Evolutionary conservation across 2,329 filamentous ascomycete genomes (phyloP).

Genomic region (Aspergillus costaricaensis): DNA sequence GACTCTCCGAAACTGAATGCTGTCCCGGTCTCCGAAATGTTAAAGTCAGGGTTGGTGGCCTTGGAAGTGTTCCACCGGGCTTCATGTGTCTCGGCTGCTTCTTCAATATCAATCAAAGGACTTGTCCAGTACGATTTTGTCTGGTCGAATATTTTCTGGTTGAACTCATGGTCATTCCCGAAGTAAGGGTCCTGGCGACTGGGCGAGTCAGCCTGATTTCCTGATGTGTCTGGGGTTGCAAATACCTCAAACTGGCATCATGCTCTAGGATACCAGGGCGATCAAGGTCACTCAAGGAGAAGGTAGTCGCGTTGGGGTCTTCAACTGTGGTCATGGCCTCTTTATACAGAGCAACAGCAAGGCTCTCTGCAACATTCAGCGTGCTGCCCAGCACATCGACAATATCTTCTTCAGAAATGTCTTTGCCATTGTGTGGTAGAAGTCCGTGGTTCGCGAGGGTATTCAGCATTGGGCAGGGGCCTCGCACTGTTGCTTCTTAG

Average conservation of each 20-base stretch:
- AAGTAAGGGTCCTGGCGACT: conserved; percentile 21
- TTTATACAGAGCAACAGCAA: conserved; percentile 20
- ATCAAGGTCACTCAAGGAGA: conserved; percentile 16
- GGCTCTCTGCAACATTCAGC: conserved; percentile 22
- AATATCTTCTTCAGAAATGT: conserved; percentile 34
- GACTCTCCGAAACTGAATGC: conserved; percentile 17
- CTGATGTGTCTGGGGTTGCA: background rate
- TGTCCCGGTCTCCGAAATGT: conserved; percentile 4
- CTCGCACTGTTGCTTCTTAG: conserved; percentile 13
- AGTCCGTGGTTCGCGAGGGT: conserved; percentile 55
- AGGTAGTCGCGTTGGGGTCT: conserved; percentile 23
- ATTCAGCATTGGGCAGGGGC: conserved; percentile 56
- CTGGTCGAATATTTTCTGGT: conserved; percentile 18
- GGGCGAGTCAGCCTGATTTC: background rate
- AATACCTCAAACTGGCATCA: conserved; percentile 28
- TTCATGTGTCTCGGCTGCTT: conserved; percentile 12
- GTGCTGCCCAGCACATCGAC: conserved; percentile 9
- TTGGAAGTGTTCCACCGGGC: conserved; percentile 16
- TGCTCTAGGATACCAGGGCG: conserved; percentile 22
- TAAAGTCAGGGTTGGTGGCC: conserved; percentile 11
- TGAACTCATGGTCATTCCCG: conserved; percentile 18
- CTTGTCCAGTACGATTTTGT: conserved; percentile 17
- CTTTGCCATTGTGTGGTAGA: conserved; percentile 49
- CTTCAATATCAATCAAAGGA: conserved; percentile 11
- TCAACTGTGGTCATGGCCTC: conserved; percentile 24